Conservation (phyloP, 1,139 yeast genomes). For the Yamadazyma kanchanaburiensis region DNA sequence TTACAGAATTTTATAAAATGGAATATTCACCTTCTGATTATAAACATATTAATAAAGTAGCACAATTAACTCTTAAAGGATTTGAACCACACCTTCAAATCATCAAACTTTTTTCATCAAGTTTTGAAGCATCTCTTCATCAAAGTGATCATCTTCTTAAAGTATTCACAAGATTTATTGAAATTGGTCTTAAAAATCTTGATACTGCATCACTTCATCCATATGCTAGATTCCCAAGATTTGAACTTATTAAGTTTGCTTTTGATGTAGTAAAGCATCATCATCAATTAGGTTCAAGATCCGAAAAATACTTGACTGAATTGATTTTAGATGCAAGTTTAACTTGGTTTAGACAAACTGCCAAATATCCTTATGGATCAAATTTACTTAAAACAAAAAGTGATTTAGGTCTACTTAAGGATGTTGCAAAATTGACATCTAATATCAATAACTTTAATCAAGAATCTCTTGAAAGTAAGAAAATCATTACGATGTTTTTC, state of each 20-base stretch:
- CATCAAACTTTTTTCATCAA: conserved; percentile 69
- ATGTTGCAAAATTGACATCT: conserved; percentile 40
- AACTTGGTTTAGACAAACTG: conserved; percentile 70
- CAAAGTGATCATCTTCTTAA: conserved; percentile 72
- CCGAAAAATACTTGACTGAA: conserved; percentile 43
- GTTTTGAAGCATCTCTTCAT: conserved; percentile 75
- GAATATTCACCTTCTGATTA: conserved; percentile 86
- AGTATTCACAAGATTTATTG: conserved; percentile 61
- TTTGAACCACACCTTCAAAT: conserved; percentile 74
- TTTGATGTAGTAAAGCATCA: conserved; percentile 63
- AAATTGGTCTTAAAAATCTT: conserved; percentile 56
- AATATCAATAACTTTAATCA: conserved; percentile 18
- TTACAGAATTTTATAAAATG: conserved; percentile 73
- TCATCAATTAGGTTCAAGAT: conserved; percentile 43
- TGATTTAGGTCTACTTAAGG: conserved; percentile 59
- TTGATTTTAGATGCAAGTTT: conserved; percentile 64
- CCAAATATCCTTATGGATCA: conserved; percentile 81
- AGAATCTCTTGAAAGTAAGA: conserved; percentile 38
- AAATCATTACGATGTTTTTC: conserved; percentile 54
- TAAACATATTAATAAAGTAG: conserved; percentile 50
- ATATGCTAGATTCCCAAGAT: conserved; percentile 68
- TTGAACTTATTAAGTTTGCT: conserved; percentile 70
- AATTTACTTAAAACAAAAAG: conserved; percentile 69
- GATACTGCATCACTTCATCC: conserved; percentile 75
- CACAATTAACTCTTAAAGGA: conserved; percentile 33